Evolutionary conservation across 2,329 filamentous ascomycete species (phyloP).

Genomic region (Chlorencoelia australis): DNA sequence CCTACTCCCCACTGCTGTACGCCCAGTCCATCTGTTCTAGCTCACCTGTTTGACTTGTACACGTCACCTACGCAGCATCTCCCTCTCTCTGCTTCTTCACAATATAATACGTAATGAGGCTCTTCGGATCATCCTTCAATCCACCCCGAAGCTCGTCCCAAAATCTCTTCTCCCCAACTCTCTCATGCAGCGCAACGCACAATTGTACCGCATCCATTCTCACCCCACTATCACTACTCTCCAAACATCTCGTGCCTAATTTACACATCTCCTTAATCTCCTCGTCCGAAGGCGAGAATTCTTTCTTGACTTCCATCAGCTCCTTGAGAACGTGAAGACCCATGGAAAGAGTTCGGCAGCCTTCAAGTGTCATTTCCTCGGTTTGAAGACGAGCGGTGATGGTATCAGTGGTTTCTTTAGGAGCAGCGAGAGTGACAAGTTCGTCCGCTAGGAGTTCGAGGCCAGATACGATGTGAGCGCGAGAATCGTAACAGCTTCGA

Average conservation of each 20-base stretch:
- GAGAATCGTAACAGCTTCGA: constrained; percentile 55
- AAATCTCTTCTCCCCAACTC: constrained; percentile 50
- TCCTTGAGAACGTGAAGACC: constrained; percentile 53
- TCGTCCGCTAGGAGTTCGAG: constrained; percentile 66
- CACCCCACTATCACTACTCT: constrained; percentile 50
- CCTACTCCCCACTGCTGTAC: too few relatives aligned
- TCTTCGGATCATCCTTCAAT: constrained; percentile 63
- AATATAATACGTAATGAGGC: constrained; percentile 72
- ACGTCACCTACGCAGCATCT: too few relatives aligned
- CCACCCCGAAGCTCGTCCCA: constrained; percentile 53
- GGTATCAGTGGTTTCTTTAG: constrained; percentile 47
- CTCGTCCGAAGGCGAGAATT: constrained; percentile 38
- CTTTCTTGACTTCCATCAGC: constrained; percentile 36
- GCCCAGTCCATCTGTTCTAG: too few relatives aligned
- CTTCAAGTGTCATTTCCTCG: constrained; percentile 34
- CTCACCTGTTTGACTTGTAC: too few relatives aligned
- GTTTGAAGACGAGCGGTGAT: constrained; percentile 39
- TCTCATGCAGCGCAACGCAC: constrained; percentile 60
- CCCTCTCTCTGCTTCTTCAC: constrained; percentile 56
- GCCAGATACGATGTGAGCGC: constrained; percentile 63
- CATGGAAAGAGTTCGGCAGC: constrained; percentile 47
- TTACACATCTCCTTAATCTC: constrained; percentile 42
- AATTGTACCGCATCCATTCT: constrained; percentile 70
- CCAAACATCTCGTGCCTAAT: constrained; percentile 46
- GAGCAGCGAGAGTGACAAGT: constrained; percentile 55